Evolutionary conservation across 805 yeast species (phyloP).

Genomic region (Candida chilensis): DNA sequence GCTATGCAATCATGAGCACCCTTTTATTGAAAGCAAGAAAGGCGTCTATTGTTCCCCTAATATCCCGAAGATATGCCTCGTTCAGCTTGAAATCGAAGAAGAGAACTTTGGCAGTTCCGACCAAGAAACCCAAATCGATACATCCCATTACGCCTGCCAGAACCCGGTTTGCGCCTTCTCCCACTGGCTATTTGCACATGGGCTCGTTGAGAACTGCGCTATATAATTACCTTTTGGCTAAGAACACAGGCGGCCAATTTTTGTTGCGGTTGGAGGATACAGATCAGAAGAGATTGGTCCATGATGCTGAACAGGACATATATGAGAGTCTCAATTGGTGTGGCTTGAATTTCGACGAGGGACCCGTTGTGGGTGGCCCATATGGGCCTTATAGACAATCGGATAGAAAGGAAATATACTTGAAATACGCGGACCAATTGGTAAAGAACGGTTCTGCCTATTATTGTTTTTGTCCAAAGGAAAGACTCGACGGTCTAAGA

Average conservation of each 20-base stretch:
- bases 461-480: slow-evolving; percentile 79
- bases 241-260: slow-evolving; percentile 71
- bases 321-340: slow-evolving; percentile 75
- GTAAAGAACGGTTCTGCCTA: slow-evolving; percentile 69
- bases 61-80: slow-evolving; percentile 1
- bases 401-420: slow-evolving; percentile 62
- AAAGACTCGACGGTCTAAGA: slow-evolving; percentile 57
- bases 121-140: slow-evolving; percentile 9
- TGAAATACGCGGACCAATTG: slow-evolving; percentile 45
- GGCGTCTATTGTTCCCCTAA: no score
- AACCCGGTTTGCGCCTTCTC: slow-evolving; percentile 96
- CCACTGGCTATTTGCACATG: slow-evolving; percentile 90
- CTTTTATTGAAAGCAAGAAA: no score
- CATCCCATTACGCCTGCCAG: slow-evolving; percentile 53
- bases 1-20: background rate
- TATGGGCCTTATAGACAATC: slow-evolving; percentile 82
- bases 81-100: slow-evolving; percentile 3
- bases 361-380: slow-evolving; percentile 53
- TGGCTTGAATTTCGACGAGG: slow-evolving; percentile 70
- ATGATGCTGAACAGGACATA: slow-evolving; percentile 77
- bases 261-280: slow-evolving; percentile 86
- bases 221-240: slow-evolving; percentile 80
- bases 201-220: slow-evolving; percentile 93
- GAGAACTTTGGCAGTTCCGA: background rate
- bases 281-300: slow-evolving; percentile 69